Conservation (phyloP, 768 basidiomycete genomes). For the Neoboletus magnificus region DNA sequence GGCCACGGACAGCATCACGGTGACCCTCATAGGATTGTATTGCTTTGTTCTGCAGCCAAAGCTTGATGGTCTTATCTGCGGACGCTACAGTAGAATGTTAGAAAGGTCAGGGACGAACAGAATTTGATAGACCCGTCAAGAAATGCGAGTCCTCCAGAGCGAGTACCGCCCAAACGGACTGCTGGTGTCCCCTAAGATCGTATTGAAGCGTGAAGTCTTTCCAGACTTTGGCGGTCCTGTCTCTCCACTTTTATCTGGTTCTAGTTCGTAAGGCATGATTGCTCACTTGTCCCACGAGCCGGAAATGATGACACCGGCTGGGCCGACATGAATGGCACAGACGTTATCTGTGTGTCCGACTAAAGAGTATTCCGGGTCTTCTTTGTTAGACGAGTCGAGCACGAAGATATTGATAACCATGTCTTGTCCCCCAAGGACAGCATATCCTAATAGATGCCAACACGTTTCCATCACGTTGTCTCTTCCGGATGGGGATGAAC, state of each 20-base stretch:
- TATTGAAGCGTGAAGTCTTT: slow-evolving; percentile 67
- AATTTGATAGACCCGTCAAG: slow-evolving; percentile 65
- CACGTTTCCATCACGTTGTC: background rate
- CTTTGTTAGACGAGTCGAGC: slow-evolving; percentile 48
- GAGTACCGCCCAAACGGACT: slow-evolving; percentile 93
- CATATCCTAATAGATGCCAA: slow-evolving; percentile 55
- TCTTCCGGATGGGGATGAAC: background rate
- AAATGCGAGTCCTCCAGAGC: slow-evolving; percentile 72
- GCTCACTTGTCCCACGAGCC: slow-evolving; percentile 97
- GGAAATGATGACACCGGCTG: slow-evolving; percentile 76
- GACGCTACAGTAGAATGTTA: slow-evolving; percentile 55
- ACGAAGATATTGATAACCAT: slow-evolving; percentile 82
- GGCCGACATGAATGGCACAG: slow-evolving; percentile 73
- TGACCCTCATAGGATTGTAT: slow-evolving; percentile 82
- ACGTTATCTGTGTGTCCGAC: slow-evolving; percentile 90
- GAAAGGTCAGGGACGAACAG: background rate
- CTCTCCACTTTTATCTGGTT: slow-evolving; percentile 1
- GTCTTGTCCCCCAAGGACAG: slow-evolving; percentile 88
- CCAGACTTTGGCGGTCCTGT: slow-evolving; percentile 94
- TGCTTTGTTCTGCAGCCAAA: slow-evolving; percentile 77
- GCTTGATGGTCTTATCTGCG: slow-evolving; percentile 90
- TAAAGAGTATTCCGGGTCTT: slow-evolving; percentile 78
- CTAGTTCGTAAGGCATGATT: background rate
- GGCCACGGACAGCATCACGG: slow-evolving; percentile 84
- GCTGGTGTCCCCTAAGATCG: slow-evolving; percentile 80